Evolutionary conservation across 257 asterid species (phyloP), one percentile per base, ranked within the genome.

Genomic region (Eustoma russellianum): DNA sequence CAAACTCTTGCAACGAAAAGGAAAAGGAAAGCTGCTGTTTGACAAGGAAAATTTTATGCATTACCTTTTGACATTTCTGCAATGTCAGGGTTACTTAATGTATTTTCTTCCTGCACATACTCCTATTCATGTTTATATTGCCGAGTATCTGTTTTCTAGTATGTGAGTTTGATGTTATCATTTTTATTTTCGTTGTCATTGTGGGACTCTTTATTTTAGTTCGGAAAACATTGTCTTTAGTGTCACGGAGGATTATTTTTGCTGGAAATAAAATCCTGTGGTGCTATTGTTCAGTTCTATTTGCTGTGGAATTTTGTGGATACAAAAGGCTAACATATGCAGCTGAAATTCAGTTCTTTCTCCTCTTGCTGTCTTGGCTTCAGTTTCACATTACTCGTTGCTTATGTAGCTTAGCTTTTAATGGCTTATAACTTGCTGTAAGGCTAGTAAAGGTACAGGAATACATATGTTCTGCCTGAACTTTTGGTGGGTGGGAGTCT

Each of bases 71-170:
- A 85, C 80, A 79, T 66, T 68, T 69, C 72, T 66, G 74, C 74
- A 49, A 89, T 89, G 97, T 85, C 97, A 65, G 97, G 95, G 73
- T 73, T 85, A 64, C 82, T 83, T 63, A 85, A 89, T 79, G 97
- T 89, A 89, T 44, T 57, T 63, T 10, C 43, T 38, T 5, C 43
- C 1, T 2, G 9, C 43, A 38, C 43, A 38, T 38, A 11, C 43
- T 38, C n/a, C n/a, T n/a, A 30, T 41, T 38, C 12, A 33, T 56
- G 48, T 17, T 41, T 24, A 24, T 24, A 24, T 24, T 24, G 2
- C 3, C 2, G 30, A 24, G 3, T 24, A 24, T 24, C 30, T 24
- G 30, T 24, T 24, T 24, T 24, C 3, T 2, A 2, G 30, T 24
- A 24, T n/a, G n/a, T n/a, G 50, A 28, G 28, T 3, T 6, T 41